These are phyloP conservation scores for Solanum tarijense DNA, from an alignment of 257 asterid species.

Conservation along the genomic window DNA sequence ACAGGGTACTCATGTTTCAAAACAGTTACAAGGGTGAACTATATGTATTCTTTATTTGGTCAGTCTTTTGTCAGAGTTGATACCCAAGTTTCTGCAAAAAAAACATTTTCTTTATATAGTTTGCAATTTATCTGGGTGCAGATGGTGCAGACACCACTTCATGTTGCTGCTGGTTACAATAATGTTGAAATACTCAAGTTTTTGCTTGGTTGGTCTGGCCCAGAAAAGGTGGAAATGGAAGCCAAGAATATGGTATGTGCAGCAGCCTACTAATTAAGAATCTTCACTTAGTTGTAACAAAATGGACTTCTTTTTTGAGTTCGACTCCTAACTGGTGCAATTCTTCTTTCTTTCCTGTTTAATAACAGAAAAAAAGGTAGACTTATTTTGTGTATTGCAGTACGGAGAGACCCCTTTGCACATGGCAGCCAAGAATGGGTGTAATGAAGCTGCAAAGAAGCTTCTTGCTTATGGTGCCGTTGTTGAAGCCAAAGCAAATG, in stretches of 20 bases:
- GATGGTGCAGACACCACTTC: constrained; percentile 99
- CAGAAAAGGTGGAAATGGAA: constrained; percentile 80
- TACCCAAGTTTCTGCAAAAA: background rate
- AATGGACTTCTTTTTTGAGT: background rate
- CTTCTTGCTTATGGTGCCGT: constrained; percentile 80
- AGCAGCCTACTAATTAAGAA: background rate
- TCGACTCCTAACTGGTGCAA: background rate
- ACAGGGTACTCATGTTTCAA: background rate
- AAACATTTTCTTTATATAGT: background rate
- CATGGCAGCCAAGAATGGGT: constrained; percentile 98
- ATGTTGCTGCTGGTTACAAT: constrained; percentile 90
- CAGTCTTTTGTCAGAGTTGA: background rate
- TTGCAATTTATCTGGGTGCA: constrained; percentile 13
- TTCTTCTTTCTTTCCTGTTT: background rate
- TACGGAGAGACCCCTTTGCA: constrained; percentile 97
- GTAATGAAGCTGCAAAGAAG: constrained; percentile 68
- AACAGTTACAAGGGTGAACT: background rate
- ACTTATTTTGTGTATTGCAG: constrained; percentile 23
- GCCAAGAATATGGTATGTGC: constrained; percentile 73
- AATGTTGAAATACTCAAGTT: constrained; percentile 58
- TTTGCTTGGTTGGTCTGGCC: constrained; percentile 67
- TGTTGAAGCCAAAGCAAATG: constrained; percentile 91
- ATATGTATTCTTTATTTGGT: background rate
- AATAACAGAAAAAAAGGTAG: background rate
- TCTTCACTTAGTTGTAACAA: background rate